A percentile compares a stretch with the other conserved stretches of the same genome.
Evolutionary conservation across 495 filamentous ascomycete genomes (phyloP).

Genomic region (Parathielavia hyrcaniae): DNA sequence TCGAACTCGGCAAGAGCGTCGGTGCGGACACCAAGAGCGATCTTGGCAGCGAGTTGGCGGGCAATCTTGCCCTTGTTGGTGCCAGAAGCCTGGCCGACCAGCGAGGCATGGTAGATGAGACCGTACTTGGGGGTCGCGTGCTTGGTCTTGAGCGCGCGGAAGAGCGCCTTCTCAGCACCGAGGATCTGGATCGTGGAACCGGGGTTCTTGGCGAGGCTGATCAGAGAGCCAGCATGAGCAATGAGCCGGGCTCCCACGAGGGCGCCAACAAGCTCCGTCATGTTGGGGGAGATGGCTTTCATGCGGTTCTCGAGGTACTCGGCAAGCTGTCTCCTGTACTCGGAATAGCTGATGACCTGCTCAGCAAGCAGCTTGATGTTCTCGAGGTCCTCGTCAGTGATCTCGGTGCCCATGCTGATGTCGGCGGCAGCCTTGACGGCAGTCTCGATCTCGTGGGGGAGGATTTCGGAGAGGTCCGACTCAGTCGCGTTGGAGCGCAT

Average conservation of each 20-base stretch:
- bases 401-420: constrained; percentile 97
- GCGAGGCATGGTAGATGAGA: constrained; percentile 94
- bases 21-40: constrained; percentile 84
- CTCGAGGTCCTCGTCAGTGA: constrained; percentile 78
- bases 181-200: constrained; percentile 96
- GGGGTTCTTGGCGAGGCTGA: constrained; percentile 94
- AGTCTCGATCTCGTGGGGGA: constrained; percentile 91
- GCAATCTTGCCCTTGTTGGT: constrained; percentile 99
- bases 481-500: constrained; percentile 69
- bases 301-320: constrained; percentile 88
- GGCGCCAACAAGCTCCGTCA: constrained; percentile 88
- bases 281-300: constrained; percentile 93
- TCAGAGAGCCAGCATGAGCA: constrained; percentile 87
- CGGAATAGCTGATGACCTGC: constrained; percentile 84
- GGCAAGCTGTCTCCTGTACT: constrained; percentile 81
- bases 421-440: constrained; percentile 92
- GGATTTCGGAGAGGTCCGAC: constrained; percentile 79
- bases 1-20: constrained; percentile 80
- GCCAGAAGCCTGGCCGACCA: constrained; percentile 93
- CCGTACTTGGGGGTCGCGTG: constrained; percentile 99
- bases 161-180: constrained; percentile 96
- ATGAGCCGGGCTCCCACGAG: constrained; percentile 94
- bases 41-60: constrained; percentile 87
- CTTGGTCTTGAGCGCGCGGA: constrained; percentile 97
- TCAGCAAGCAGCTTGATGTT: constrained; percentile 87